These are phyloP conservation scores for Tolypocladium tundrense DNA, from an alignment of 2,329 filamentous ascomycete species.

Conservation along the genomic window DNA sequence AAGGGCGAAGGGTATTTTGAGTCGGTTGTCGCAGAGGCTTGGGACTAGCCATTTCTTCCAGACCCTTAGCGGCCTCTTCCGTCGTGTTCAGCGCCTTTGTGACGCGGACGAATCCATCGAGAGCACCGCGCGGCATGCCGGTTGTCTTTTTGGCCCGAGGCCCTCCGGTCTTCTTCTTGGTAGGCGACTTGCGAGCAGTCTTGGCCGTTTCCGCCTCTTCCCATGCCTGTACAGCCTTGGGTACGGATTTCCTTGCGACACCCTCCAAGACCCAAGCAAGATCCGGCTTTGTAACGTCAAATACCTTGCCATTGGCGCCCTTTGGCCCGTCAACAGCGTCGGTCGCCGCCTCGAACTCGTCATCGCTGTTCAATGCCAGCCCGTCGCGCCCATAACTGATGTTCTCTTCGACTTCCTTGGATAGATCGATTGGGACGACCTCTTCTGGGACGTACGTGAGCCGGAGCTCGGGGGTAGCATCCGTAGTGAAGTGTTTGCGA, in stretches of 20 bases:
- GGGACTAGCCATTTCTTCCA: slow-evolving; percentile 3
- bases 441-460: slow-evolving; percentile 67
- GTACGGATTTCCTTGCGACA: slow-evolving; percentile 15
- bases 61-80: not conserved
- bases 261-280: slow-evolving; percentile 28
- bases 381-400: slow-evolving; percentile 40
- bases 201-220: slow-evolving; percentile 13
- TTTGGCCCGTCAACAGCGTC: slow-evolving; percentile 11
- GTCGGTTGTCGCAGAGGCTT: slow-evolving; percentile 5
- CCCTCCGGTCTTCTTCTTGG: slow-evolving; percentile 12
- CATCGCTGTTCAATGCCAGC: slow-evolving; percentile 54
- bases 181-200: slow-evolving; percentile 11
- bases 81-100: slow-evolving; percentile 21
- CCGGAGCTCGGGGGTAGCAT: slow-evolving; percentile 66
- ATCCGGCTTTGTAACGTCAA: slow-evolving; percentile 56
- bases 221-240: slow-evolving; percentile 16
- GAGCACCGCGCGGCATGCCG: slow-evolving; percentile 16
- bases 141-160: slow-evolving; percentile 9
- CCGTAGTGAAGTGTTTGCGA: slow-evolving; percentile 63
- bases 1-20: not conserved
- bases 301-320: slow-evolving; percentile 27
- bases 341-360: slow-evolving; percentile 43
- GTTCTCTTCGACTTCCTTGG: slow-evolving; percentile 56
- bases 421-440: slow-evolving; percentile 68
- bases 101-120: slow-evolving; percentile 31